These are phyloP conservation scores for Abortiporus biennis DNA, from an alignment of 1,284 basidiomycete species.

Conservation along the genomic window DNA sequence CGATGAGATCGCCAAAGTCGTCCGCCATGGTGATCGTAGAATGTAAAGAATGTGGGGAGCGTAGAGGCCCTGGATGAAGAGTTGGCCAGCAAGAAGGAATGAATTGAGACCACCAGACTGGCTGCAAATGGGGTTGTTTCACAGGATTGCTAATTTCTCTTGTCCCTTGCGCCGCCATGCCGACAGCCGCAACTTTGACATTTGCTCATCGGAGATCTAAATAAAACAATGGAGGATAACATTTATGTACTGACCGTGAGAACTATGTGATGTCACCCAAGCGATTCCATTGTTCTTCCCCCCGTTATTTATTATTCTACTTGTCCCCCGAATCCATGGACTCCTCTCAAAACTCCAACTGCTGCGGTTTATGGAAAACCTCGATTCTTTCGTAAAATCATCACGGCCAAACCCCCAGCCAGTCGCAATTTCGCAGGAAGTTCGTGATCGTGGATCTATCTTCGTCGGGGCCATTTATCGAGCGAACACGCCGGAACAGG, in stretches of 20 bases:
- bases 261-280: too few relatives aligned
- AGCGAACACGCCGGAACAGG: constrained; percentile 42
- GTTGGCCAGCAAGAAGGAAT: neutral
- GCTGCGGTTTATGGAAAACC: constrained; percentile 20
- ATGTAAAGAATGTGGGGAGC: neutral
- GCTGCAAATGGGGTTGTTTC: too few relatives aligned
- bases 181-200: too few relatives aligned
- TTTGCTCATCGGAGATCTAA: too few relatives aligned
- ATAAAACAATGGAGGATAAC: too few relatives aligned
- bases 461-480: constrained; percentile 60
- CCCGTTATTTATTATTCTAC: too few relatives aligned
- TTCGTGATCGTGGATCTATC: constrained; percentile 63
- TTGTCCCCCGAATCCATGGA: too few relatives aligned
- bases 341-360: too few relatives aligned
- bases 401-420: constrained; percentile 40
- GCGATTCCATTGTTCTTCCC: too few relatives aligned
- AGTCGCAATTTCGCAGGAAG: constrained; percentile 61
- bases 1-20: constrained; percentile 20
- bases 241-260: too few relatives aligned
- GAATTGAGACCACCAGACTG: neutral
- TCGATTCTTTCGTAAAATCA: constrained; percentile 50
- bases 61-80: neutral
- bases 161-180: too few relatives aligned
- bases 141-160: too few relatives aligned
- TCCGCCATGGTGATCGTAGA: constrained; percentile 14